A percentile compares a stretch with the other conserved stretches of the same genome.
These are phyloP conservation scores for Neohortaea acidophila DNA, from an alignment of 495 filamentous ascomycete species.

Conservation along the genomic window DNA sequence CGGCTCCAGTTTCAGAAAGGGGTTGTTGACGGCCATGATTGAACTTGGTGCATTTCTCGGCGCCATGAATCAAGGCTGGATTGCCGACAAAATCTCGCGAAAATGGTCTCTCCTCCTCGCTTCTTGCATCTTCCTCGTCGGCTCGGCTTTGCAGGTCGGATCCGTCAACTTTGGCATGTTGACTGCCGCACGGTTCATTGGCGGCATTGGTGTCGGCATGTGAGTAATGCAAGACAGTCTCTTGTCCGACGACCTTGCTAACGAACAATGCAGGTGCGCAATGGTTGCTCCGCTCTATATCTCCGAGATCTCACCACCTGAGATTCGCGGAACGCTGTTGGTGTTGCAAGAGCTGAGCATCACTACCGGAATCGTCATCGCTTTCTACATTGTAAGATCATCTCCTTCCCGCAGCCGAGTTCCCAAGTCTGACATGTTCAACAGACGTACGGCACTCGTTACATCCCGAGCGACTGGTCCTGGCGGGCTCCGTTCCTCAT, in stretches of 20 bases:
- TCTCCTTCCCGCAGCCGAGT: no score
- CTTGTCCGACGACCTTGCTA: no score
- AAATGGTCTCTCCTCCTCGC: constrained; percentile 43
- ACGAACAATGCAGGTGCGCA: background rate
- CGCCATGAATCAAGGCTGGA: constrained; percentile 42
- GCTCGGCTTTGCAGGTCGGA: constrained; percentile 40
- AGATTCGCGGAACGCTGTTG: constrained; percentile 25
- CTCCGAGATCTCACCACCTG: constrained; percentile 24
- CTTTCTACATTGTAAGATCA: constrained; percentile 27
- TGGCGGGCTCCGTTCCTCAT: constrained; percentile 25
- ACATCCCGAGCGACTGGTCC: constrained; percentile 18
- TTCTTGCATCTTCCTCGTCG: constrained; percentile 40
- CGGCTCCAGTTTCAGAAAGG: constrained; percentile 42
- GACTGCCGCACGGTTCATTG: constrained; percentile 42
- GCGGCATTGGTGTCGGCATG: constrained; percentile 48
- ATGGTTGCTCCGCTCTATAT: constrained; percentile 26
- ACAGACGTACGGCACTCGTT: constrained; percentile 24
- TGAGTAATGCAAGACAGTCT: no score
- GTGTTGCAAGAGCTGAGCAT: constrained; percentile 25
- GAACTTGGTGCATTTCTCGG: constrained; percentile 39
- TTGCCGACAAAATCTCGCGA: constrained; percentile 43
- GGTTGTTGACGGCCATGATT: constrained; percentile 45
- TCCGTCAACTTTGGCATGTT: constrained; percentile 43
- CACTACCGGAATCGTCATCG: constrained; percentile 25
- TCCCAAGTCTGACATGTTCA: no score